Evolutionary conservation across 1,139 yeast genomes (phyloP).

Genomic region (Hansenula anomala): DNA sequence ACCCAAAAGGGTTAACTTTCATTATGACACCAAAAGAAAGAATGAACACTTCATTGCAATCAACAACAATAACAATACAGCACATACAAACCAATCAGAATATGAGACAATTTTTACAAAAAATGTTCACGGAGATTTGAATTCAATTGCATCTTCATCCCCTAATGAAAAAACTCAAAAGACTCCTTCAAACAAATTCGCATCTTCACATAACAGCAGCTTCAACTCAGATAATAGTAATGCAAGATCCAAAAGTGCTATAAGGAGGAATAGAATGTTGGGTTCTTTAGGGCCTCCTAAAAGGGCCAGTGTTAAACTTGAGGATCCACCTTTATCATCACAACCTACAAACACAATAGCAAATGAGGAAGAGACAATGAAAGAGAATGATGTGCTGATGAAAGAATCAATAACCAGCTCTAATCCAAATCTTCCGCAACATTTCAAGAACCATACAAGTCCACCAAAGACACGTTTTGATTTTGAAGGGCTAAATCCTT

Average conservation of each 20-base stretch:
- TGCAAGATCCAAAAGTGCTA: constrained; percentile 23
- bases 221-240: constrained; percentile 4
- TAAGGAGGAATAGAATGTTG: constrained; percentile 27
- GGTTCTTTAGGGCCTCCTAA: constrained; percentile 33
- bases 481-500: constrained; percentile 33
- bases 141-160: constrained; percentile 10
- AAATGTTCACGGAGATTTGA: constrained; percentile 7
- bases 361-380: neutral
- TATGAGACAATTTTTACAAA: constrained; percentile 21
- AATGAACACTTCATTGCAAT: neutral
- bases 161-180: constrained; percentile 13
- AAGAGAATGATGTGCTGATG: constrained; percentile 1
- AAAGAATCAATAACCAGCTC: neutral
- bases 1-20: constrained; percentile 20
- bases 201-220: neutral
- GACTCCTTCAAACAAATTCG: constrained; percentile 13
- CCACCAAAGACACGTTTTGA: constrained; percentile 16
- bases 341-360: constrained; percentile 1
- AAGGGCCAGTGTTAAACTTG: constrained; percentile 20
- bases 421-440: too few species aligned
- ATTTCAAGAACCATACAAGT: too few species aligned
- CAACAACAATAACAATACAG: constrained; percentile 13
- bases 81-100: constrained; percentile 17
- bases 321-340: neutral
- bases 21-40: constrained; percentile 4